Evolutionary conservation across 805 yeast species (phyloP).

Genomic region (Cephaloascus albidus): DNA sequence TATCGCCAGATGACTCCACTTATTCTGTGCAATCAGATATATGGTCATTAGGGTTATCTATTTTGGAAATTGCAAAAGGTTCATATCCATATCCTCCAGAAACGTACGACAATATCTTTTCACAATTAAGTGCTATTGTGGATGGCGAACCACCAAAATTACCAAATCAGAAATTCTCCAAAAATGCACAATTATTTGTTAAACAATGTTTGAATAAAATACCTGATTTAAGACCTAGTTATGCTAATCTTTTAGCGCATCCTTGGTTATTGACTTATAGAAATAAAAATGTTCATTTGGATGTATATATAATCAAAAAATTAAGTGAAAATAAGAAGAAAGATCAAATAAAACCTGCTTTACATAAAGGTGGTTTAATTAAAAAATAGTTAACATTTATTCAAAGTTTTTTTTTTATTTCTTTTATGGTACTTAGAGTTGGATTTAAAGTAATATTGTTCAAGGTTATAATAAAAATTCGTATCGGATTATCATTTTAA

Average conservation of each 20-base stretch:
- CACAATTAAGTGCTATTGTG: conserved; percentile 93
- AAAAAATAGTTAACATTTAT: no score
- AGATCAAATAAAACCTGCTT: background rate
- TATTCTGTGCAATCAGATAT: conserved; percentile 92
- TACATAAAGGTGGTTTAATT: background rate
- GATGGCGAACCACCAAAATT: conserved; percentile 87
- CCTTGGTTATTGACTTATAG: conserved; percentile 68
- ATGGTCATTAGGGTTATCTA: conserved; percentile 87
- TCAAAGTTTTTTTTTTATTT: no score
- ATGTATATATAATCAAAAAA: conserved; percentile 16
- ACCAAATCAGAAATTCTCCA: conserved; percentile 52
- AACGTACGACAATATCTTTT: conserved; percentile 79
- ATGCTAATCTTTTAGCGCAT: conserved; percentile 63
- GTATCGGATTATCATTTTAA: no score
- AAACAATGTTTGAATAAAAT: conserved; percentile 66
- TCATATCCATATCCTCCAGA: conserved; percentile 96
- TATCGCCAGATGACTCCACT: conserved; percentile 65
- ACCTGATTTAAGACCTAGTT: conserved; percentile 76
- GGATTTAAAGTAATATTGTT: no score
- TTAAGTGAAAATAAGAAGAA: conserved; percentile 3
- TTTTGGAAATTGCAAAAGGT: conserved; percentile 85
- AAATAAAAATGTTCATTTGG: conserved; percentile 22
- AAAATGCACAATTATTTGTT: conserved; percentile 80
- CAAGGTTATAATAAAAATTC: no score
- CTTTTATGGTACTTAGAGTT: no score